Evolutionary conservation across 352 stramenopile species (phyloP), one percentile per base, ranked within the genome.

Genomic region (Phytophthora fragariae): DNA sequence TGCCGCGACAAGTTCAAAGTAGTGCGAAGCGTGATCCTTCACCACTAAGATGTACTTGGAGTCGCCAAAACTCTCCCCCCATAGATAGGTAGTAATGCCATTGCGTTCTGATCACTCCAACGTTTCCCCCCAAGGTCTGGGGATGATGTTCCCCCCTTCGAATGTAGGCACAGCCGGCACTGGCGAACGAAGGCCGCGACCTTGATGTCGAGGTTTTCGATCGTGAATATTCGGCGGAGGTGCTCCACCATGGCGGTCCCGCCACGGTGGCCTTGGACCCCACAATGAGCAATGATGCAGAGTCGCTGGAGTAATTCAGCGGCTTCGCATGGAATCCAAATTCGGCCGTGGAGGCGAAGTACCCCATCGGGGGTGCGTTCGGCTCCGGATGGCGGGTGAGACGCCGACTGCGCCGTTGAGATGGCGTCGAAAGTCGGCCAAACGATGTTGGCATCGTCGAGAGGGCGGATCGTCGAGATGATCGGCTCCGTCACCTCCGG

Each of bases 41-140:
- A 80, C 54, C 0, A 75, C 72, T 5, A 82, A 58, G 2, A 79
- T 1, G 44, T 81, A 79, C 39, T 69, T 50, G 21, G 15, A 49
- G 17, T 14, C 9, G 9, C 52, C 52, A 12, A 41, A 41, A 41
- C 35, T 41, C 35, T 41, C 35, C 35, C 35, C 35, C 35, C 35
- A 41, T 41, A 8, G 9, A 62, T 1, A 68, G 17, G 11, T 55
- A 46, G 31, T 57, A 21, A 57, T 47, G 35, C 10, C 17, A 15
- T 58, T 65, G 1, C 58, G 14, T 2, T 57, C 58, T 21, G 55
- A 41, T 27, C 65, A 72, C 3, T 62, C 65, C 10, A 66, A 54
- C 4, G 37, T 44, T 44, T 44, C 37, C 2, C 37, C 37, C 5
- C 37, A 44, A 10, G 12, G 37, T 4, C 37, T 44, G 37, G 37